phyloP scores from a whole-genome alignment of 192 early-diverging fungal species.

The Podila epicladia region DNA sequence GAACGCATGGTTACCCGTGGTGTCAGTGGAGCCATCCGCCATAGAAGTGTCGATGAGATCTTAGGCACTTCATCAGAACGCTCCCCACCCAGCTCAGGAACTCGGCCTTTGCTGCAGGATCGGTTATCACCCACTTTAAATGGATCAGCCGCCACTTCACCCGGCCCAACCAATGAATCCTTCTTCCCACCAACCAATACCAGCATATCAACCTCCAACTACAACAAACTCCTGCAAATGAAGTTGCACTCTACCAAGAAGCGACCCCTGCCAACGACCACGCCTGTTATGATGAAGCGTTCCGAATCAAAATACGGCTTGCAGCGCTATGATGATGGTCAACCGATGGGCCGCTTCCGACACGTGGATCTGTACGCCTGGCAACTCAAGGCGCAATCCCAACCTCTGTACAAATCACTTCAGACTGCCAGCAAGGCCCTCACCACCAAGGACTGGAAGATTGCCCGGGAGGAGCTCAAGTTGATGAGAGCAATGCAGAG shows the following conservation, averaged over 20 bases:
- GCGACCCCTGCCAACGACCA: constrained; percentile 37
- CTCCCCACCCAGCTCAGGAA: constrained; percentile 27
- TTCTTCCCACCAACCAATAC: neutral
- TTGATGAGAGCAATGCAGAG: constrained; percentile 68
- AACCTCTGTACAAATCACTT: constrained; percentile 68
- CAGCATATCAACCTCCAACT: neutral
- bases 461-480: constrained; percentile 81
- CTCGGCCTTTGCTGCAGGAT: constrained; percentile 14
- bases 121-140: constrained; percentile 13
- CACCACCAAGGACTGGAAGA: constrained; percentile 80
- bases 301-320: constrained; percentile 34
- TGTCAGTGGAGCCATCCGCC: constrained; percentile 66
- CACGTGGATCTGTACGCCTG: constrained; percentile 46
- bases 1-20: constrained; percentile 68
- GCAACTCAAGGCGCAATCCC: constrained; percentile 58
- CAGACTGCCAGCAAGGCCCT: constrained; percentile 74
- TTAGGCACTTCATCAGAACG: constrained; percentile 47
- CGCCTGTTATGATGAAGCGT: constrained; percentile 35
- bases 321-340: constrained; percentile 16
- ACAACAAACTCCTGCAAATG: constrained; percentile 8
- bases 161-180: constrained; percentile 1
- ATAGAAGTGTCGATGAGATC: constrained; percentile 67
- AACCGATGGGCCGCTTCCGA: constrained; percentile 14
- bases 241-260: constrained; percentile 33
- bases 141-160: constrained; percentile 6